Conservation (phyloP, 164 flowering plant genomes). For the Tinospora cordifolia region DNA sequence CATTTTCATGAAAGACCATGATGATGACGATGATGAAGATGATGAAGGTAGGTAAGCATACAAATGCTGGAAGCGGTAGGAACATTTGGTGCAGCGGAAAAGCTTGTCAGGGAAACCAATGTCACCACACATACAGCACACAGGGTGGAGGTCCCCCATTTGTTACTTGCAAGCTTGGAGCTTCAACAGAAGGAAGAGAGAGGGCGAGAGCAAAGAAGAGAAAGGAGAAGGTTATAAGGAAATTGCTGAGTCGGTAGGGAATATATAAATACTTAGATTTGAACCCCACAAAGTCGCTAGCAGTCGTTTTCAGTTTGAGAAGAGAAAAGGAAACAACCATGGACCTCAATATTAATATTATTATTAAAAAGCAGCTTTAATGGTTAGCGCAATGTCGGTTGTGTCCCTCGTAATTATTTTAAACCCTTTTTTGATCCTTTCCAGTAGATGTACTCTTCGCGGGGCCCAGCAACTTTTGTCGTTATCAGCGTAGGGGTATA, state of each 20-base stretch:
- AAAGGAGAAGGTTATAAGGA: neutral
- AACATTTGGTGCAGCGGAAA: slow-evolving; percentile 79
- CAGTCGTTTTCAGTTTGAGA: slow-evolving; percentile 11
- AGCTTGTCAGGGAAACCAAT: slow-evolving; percentile 91
- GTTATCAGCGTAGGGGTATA: neutral
- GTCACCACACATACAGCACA: slow-evolving; percentile 98
- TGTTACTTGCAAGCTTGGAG: slow-evolving; percentile 3
- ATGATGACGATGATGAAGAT: neutral
- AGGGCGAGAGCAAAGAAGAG: slow-evolving; percentile 7
- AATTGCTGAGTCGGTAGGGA: slow-evolving; percentile 33
- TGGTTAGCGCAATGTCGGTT: neutral
- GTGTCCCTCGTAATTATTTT: neutral
- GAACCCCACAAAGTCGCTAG: neutral
- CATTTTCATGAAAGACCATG: too few relatives aligned
- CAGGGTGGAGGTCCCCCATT: slow-evolving; percentile 73
- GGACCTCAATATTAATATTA: neutral
- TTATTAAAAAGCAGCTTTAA: neutral
- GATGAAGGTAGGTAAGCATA: slow-evolving; percentile 30
- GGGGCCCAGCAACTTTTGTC: neutral
- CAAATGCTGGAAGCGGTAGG: slow-evolving; percentile 83
- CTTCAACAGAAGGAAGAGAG: slow-evolving; percentile 8
- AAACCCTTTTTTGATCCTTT: neutral
- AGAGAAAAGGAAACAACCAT: neutral
- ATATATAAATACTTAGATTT: slow-evolving; percentile 11
- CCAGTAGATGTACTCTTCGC: neutral